Conservation (phyloP, 1,284 basidiomycete species). For the Pterulicium gracile region DNA sequence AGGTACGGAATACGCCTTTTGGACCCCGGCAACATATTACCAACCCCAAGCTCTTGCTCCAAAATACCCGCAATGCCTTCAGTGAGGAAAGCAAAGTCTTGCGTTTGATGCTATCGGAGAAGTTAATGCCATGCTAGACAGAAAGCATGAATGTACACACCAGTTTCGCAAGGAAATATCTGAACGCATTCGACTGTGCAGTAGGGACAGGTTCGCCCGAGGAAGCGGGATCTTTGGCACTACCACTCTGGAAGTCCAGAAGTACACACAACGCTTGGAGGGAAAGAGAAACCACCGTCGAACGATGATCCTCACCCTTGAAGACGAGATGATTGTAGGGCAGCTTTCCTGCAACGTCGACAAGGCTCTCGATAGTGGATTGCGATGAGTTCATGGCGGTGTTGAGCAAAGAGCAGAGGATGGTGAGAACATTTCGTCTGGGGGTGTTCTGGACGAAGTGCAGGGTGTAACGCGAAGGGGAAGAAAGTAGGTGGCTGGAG, state of each 20-base stretch:
- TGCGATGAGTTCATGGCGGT: slow-evolving; percentile 68
- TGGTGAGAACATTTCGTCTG: slow-evolving; percentile 72
- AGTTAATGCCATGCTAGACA: slow-evolving; percentile 1
- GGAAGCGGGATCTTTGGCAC: slow-evolving; percentile 41
- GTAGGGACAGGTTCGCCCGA: slow-evolving; percentile 39
- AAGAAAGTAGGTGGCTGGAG: slow-evolving; percentile 56
- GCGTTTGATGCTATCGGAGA: slow-evolving; percentile 62
- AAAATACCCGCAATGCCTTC: slow-evolving; percentile 64
- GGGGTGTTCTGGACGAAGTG: slow-evolving; percentile 70
- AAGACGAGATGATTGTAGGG: slow-evolving; percentile 89
- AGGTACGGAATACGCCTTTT: slow-evolving; percentile 73
- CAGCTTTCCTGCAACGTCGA: slow-evolving; percentile 54
- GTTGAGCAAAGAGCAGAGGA: slow-evolving; percentile 87
- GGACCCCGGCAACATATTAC: slow-evolving; percentile 74
- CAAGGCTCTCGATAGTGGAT: slow-evolving; percentile 37
- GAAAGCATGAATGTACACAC: slow-evolving; percentile 39
- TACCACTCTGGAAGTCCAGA: slow-evolving; percentile 75
- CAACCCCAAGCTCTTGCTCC: slow-evolving; percentile 65
- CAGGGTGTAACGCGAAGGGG: slow-evolving; percentile 65
- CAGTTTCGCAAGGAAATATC: slow-evolving; percentile 83
- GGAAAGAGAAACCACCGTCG: slow-evolving; percentile 59
- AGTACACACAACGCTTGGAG: slow-evolving; percentile 69
- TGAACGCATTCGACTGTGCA: slow-evolving; percentile 74
- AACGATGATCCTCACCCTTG: slow-evolving; percentile 71
- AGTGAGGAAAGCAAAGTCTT: slow-evolving; percentile 79